phyloP scores from a whole-genome alignment of 179 eudicot species.

The Silene vulgaris region DNA sequence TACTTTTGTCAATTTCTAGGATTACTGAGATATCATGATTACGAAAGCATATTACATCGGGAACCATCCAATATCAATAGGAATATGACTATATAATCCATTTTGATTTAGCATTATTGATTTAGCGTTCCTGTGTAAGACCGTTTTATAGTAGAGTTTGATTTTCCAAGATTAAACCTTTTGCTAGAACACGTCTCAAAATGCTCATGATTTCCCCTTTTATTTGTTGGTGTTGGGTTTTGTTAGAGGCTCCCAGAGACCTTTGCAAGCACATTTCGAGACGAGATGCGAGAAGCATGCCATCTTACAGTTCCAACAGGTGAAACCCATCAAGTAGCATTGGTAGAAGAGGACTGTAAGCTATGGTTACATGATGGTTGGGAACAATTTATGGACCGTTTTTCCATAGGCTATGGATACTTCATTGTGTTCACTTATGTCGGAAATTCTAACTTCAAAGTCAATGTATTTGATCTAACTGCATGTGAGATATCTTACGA shows the following conservation, averaged over 20 bases:
- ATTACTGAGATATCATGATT: too few species aligned
- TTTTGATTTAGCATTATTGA: too few species aligned
- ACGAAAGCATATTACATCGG: too few species aligned
- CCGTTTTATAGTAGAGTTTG: too few species aligned
- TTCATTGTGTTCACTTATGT: conserved; percentile 23
- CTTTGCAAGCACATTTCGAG: conserved; percentile 1
- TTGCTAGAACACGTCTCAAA: neutral
- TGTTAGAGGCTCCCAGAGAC: conserved; percentile 29
- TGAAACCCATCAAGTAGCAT: conserved; percentile 16
- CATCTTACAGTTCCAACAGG: conserved; percentile 25
- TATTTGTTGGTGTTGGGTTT: neutral
- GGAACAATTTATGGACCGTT: conserved; percentile 20
- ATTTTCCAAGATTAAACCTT: too few species aligned
- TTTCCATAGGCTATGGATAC: conserved; percentile 14
- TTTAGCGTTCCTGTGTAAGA: too few species aligned
- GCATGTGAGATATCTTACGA: conserved; percentile 24
- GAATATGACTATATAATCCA: too few species aligned
- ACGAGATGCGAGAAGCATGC: neutral
- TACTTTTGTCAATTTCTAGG: neutral
- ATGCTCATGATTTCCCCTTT: neutral
- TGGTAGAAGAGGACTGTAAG: conserved; percentile 20
- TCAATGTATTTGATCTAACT: conserved; percentile 23
- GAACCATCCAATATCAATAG: too few species aligned
- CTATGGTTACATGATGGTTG: conserved; percentile 28
- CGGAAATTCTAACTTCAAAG: conserved; percentile 24